Evolutionary conservation across 345 rosid genomes (phyloP), one percentile per base, ranked within the genome.

Genomic region (Hypericum perforatum): DNA sequence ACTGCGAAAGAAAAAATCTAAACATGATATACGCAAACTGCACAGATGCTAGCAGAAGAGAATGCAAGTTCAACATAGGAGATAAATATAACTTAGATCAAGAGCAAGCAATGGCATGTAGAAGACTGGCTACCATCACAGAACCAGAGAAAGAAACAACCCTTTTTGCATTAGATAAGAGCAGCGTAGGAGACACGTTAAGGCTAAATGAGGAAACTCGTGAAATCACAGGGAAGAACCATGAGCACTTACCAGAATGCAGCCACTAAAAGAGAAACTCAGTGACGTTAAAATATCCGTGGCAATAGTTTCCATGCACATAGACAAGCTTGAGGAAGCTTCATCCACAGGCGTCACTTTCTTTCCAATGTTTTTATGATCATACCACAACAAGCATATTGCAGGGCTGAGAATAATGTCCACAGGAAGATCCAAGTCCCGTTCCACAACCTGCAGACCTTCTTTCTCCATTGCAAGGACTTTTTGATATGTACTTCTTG

Each of bases 391-490:
- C 41, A 88, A 63, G 72, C 95, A 85, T 71, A 70, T 69, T 45
- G 90, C 77, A 69, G 84, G 67, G 60, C 77, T 78, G 69, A 83
- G 72, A 57, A 88, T 76, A 32, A 85, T 50, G 69, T 92, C 95
- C 63, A 79, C 95, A 40, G 91, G 97, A 9, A 80, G 76, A 66
- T 80, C 69, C 44, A 83, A 67, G 71, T 92, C 98, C 40, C 89
- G 86, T 74, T 88, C 98, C 62, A 88, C 77, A 46, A 92, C 84
- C 74, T 83, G 95, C 65, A 65, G 65, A 63, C 94, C 95, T 63
- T 68, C 79, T 74, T 83, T 81, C 78, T 92, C 97, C 79, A 78
- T 63, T 49, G 82, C 91, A 59, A 92, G 78, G 64, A 92, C 73
- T 71, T 71, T 88, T 48, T 84, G 84, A 59, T 92, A 85, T 12